These are phyloP conservation scores for Thalassiosira profunda DNA, from an alignment of 108 stramenopile species.

Conservation along the genomic window DNA sequence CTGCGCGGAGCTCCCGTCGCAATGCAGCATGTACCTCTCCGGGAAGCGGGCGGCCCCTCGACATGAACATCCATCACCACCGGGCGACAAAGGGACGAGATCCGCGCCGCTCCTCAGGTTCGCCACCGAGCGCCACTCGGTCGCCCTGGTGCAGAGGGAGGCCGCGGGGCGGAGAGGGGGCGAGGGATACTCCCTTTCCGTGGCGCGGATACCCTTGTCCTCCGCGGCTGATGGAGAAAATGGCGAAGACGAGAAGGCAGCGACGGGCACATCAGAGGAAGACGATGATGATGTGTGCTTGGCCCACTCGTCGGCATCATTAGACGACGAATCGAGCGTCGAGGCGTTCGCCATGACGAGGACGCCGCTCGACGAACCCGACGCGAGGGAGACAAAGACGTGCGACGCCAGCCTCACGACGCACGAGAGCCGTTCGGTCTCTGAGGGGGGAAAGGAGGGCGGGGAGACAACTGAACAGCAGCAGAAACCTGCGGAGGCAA, in stretches of 20 bases:
- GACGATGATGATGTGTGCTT: not conserved
- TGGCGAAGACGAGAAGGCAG: not conserved
- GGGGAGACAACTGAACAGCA: not conserved
- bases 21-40: constrained; percentile 19
- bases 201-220: too few relatives aligned
- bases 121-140: constrained; percentile 25
- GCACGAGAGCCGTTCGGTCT: not conserved
- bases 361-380: not conserved
- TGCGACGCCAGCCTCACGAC: not conserved
- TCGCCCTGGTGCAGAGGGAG: constrained; percentile 3
- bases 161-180: not conserved
- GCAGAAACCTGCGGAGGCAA: not conserved
- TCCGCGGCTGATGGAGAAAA: too few relatives aligned
- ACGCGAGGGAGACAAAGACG: not conserved
- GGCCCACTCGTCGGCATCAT: not conserved
- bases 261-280: not conserved
- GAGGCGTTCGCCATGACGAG: constrained; percentile 22
- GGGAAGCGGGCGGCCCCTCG: not conserved
- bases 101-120: not conserved
- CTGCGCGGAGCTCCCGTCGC: constrained; percentile 35
- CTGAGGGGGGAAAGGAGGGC: not conserved
- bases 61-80: not conserved
- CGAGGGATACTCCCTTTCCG: too few relatives aligned
- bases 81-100: not conserved
- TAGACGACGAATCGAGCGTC: not conserved